Evolutionary conservation across 805 yeast genomes (phyloP).

Genomic region (Ogataea corticis): DNA sequence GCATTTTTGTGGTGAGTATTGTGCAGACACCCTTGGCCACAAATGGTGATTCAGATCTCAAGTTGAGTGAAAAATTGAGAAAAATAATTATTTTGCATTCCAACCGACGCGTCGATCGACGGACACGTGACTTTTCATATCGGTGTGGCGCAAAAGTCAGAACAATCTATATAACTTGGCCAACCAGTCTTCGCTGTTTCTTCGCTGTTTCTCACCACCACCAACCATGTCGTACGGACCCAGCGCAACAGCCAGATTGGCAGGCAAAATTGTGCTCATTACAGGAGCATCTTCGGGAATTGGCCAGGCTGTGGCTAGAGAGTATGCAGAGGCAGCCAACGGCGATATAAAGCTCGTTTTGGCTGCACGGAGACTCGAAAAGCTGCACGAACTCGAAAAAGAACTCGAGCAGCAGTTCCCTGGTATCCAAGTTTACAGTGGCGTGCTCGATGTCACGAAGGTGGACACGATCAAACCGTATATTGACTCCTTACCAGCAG

Average conservation of each 20-base stretch:
- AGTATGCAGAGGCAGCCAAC: conserved; percentile 55
- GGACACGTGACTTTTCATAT: too few species aligned
- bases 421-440: conserved; percentile 43
- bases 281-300: conserved; percentile 54
- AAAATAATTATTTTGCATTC: neutral
- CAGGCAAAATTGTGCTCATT: conserved; percentile 20
- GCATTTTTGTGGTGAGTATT: neutral
- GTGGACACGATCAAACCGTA: conserved; percentile 52
- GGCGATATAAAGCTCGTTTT: conserved; percentile 72
- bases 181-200: too few species aligned
- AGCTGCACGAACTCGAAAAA: conserved; percentile 49
- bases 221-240: conserved; percentile 9
- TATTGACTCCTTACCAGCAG: conserved; percentile 52
- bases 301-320: conserved; percentile 48
- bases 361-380: conserved; percentile 75
- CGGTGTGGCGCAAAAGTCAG: too few species aligned
- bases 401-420: conserved; percentile 51
- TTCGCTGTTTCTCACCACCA: too few species aligned
- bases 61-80: neutral
- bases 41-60: neutral
- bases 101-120: conserved; percentile 2
- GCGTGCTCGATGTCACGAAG: conserved; percentile 57
- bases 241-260: conserved; percentile 3
- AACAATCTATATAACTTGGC: too few species aligned
- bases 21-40: too few species aligned